Conservation (phyloP, 2,329 filamentous ascomycete species). For the Tricladium varicosporioides region DNA sequence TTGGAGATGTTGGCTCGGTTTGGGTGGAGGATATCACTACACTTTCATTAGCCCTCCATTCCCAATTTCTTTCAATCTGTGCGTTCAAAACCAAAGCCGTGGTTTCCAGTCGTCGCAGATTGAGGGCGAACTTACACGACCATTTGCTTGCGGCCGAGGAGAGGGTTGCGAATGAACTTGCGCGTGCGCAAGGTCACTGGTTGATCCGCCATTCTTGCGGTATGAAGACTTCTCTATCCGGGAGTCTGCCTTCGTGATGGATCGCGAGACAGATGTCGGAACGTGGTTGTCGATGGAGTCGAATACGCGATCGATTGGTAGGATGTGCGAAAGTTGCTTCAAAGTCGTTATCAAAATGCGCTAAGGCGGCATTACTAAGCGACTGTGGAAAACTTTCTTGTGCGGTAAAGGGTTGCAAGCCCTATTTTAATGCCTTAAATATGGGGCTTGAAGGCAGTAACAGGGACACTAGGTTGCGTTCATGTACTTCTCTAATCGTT, state of each 20-base stretch:
- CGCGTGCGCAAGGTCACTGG: constrained; percentile 89
- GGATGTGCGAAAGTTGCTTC: constrained; percentile 19
- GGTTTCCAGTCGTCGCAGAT: constrained; percentile 1
- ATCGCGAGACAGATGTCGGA: constrained; percentile 31
- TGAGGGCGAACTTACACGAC: constrained; percentile 76
- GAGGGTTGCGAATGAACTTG: constrained; percentile 99
- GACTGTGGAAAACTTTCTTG: constrained; percentile 14
- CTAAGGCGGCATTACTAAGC: constrained; percentile 23
- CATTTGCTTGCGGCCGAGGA: constrained; percentile 99
- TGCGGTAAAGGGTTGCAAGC: constrained; percentile 14
- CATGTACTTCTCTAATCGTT: constrained; percentile 2
- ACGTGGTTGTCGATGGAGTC: constrained; percentile 30
- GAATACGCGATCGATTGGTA: constrained; percentile 23
- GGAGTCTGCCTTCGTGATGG: constrained; percentile 30
- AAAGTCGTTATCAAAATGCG: constrained; percentile 23
- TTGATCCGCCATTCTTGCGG: constrained; percentile 82
- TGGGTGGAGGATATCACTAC: constrained; percentile 98
- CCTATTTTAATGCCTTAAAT: constrained; percentile 21
- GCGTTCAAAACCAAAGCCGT: not conserved
- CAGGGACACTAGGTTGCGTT: not conserved
- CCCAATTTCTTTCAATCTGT: not conserved
- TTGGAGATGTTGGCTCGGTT: constrained; percentile 98
- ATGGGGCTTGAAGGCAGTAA: not conserved
- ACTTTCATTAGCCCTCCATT: constrained; percentile 18
- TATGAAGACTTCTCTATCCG: constrained; percentile 30